Percentiles rank a stretch among this genome's conserved stretches.
Conservation (phyloP, 805 yeast genomes). For the Huiozyma naganishii region DNA sequence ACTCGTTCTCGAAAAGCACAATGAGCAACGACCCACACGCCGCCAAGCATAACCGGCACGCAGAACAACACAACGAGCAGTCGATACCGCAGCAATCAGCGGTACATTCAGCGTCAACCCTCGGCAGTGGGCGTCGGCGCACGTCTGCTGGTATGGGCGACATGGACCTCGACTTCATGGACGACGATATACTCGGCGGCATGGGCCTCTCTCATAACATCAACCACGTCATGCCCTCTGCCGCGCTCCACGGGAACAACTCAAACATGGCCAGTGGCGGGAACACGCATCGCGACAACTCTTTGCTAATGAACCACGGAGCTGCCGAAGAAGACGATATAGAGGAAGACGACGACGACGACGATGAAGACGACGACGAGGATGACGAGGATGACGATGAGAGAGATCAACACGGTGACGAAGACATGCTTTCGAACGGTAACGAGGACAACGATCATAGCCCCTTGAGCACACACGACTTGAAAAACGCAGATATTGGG, state of each 20-base stretch:
- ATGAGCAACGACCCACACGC: not conserved
- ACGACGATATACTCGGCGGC: slow-evolving; percentile 7
- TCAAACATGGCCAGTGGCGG: not conserved
- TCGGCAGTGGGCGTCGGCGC: too few species aligned
- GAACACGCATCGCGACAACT: not conserved
- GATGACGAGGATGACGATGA: slow-evolving; percentile 25
- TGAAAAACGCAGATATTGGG: not conserved
- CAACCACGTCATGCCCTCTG: not conserved
- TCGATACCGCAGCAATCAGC: not conserved
- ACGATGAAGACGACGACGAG: slow-evolving; percentile 19
- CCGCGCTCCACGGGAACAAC: not conserved
- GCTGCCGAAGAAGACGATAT: not conserved
- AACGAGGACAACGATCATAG: not conserved
- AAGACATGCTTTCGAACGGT: slow-evolving; percentile 36
- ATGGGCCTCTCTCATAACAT: not conserved
- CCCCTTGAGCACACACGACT: not conserved
- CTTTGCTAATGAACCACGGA: not conserved
- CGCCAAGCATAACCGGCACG: not conserved
- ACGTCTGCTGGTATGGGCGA: slow-evolving; percentile 4
- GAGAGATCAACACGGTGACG: slow-evolving; percentile 30
- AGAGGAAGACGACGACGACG: slow-evolving; percentile 9
- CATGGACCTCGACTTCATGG: slow-evolving; percentile 8
- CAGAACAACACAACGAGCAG: not conserved
- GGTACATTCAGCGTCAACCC: too few species aligned
- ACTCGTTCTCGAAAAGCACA: not conserved